These are phyloP conservation scores for Kalmusia sp. DNA, from an alignment of 2,329 filamentous ascomycete species.

Conservation along the genomic window DNA sequence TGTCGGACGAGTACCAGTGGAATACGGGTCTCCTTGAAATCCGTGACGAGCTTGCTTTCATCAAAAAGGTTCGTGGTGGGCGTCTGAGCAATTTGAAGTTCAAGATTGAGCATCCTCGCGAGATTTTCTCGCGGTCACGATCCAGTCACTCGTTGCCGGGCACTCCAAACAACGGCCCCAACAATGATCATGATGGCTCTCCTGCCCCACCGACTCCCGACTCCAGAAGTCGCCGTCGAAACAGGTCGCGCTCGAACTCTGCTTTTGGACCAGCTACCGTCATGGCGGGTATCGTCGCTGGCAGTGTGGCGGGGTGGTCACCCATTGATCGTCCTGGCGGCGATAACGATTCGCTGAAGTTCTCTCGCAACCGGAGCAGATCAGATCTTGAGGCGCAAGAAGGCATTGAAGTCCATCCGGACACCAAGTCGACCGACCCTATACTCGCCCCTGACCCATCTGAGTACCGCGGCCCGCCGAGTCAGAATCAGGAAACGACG, in stretches of 20 bases:
- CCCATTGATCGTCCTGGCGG: constrained; percentile 64
- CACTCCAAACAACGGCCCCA: constrained; percentile 66
- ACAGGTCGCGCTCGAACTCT: constrained; percentile 73
- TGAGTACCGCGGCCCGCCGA: constrained; percentile 50
- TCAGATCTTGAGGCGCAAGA: constrained; percentile 52
- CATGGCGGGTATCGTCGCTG: constrained; percentile 84
- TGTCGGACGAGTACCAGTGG: constrained; percentile 63
- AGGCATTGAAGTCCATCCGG: constrained; percentile 57
- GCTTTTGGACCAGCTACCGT: constrained; percentile 77
- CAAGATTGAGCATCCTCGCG: constrained; percentile 76
- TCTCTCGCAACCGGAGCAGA: constrained; percentile 39
- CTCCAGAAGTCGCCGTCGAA: constrained; percentile 64
- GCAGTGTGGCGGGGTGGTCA: constrained; percentile 79
- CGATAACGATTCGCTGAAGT: constrained; percentile 51
- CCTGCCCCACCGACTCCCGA: constrained; percentile 59
- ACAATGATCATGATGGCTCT: constrained; percentile 40
- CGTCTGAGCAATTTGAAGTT: constrained; percentile 83
- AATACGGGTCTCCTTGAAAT: constrained; percentile 77
- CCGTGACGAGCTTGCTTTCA: constrained; percentile 79
- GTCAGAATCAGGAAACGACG: constrained; percentile 53
- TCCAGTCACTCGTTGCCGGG: constrained; percentile 70
- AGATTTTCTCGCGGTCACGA: constrained; percentile 68
- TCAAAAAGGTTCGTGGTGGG: constrained; percentile 81
- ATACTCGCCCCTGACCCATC: constrained; percentile 53
- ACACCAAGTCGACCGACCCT: constrained; percentile 56